A percentile compares a stretch with the other conserved stretches of the same genome.
These are phyloP conservation scores for Populus trichocarpa DNA, from an alignment of 441 rosid species.

Conservation along the genomic window DNA sequence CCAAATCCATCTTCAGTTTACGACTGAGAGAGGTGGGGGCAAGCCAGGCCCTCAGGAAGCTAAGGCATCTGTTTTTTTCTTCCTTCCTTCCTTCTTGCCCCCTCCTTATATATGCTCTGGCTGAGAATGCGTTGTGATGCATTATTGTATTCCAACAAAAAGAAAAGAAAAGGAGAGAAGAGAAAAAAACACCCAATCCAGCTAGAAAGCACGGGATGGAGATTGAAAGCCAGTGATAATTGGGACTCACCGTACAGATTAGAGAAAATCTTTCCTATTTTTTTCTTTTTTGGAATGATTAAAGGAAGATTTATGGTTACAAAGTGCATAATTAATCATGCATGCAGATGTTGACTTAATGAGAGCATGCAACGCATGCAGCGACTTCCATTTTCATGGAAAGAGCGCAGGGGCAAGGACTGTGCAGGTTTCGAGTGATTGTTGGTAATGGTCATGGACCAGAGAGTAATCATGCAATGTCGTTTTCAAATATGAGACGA, in stretches of 20 bases:
- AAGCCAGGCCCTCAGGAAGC: neutral
- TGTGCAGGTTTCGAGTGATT: too few relatives aligned
- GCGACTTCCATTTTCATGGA: neutral
- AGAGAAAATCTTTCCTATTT: neutral
- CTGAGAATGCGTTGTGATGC: neutral
- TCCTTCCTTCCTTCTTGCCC: neutral
- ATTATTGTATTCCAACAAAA: neutral
- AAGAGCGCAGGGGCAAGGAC: neutral
- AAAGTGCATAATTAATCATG: neutral
- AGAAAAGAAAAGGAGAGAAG: neutral
- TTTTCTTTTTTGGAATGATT: neutral
- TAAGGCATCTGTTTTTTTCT: neutral
- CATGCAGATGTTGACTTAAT: neutral
- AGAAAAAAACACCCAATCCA: neutral
- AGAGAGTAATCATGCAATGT: neutral
- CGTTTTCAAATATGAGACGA: neutral
- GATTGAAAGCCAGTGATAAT: neutral
- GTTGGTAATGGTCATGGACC: too few relatives aligned
- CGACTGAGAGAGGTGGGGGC: neutral
- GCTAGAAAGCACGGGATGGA: neutral
- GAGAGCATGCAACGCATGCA: neutral
- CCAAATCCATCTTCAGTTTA: neutral
- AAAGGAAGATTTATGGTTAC: neutral
- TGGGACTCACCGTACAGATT: neutral
- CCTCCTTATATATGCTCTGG: neutral